Conservation (phyloP, 495 filamentous ascomycete species). For the Apiosordaria backusii region DNA sequence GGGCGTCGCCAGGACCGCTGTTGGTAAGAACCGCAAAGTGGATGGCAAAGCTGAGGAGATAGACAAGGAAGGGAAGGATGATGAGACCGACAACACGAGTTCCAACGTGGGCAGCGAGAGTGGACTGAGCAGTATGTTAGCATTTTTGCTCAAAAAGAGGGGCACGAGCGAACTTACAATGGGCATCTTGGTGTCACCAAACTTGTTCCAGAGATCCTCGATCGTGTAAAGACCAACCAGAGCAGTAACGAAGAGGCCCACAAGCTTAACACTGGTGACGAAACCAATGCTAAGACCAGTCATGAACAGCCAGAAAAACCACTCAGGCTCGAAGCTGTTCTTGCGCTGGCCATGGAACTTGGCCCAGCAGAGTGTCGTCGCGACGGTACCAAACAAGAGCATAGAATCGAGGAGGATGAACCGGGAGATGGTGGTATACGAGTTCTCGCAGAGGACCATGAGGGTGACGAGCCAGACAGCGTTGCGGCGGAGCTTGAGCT, state of each 20-base stretch:
- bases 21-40: constrained; percentile 93
- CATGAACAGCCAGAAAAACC: constrained; percentile 89
- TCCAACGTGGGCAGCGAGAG: constrained; percentile 70
- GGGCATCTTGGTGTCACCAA: constrained; percentile 89
- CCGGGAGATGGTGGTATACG: constrained; percentile 95
- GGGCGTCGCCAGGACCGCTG: constrained; percentile 92
- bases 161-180: constrained; percentile 50
- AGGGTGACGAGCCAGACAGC: constrained; percentile 92
- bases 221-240: constrained; percentile 93
- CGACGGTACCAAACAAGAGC: constrained; percentile 96
- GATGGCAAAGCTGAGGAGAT: constrained; percentile 89
- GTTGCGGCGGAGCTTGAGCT: constrained; percentile 77
- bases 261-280: constrained; percentile 97
- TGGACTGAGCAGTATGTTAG: constrained; percentile 42
- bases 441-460: constrained; percentile 98
- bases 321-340: constrained; percentile 79
- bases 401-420: constrained; percentile 98
- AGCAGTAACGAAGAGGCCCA: constrained; percentile 91
- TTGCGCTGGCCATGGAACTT: constrained; percentile 85
- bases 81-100: constrained; percentile 87
- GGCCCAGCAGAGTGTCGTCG: constrained; percentile 92
- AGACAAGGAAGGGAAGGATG: constrained; percentile 77
- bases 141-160: background rate
- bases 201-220: constrained; percentile 98
- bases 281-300: constrained; percentile 93